Percentiles rank a stretch among this genome's conserved stretches.
Conservation (phyloP, 2,329 filamentous ascomycete species). For the Paecilomyces formosus region DNA sequence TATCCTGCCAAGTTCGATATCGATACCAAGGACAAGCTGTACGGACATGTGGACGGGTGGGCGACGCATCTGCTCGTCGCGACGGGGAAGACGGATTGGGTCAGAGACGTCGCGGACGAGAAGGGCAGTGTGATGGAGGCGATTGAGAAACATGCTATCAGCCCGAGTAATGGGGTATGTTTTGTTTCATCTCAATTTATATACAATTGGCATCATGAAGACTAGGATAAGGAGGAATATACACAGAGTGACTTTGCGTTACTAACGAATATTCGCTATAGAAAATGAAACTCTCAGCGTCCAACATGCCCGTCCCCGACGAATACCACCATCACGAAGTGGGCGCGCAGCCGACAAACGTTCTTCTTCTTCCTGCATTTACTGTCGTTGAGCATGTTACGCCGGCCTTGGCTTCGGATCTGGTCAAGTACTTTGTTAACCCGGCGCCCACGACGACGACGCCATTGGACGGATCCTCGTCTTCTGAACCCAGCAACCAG, state of each 20-base stretch:
- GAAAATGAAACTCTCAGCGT: slow-evolving; percentile 85
- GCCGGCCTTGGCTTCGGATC: slow-evolving; percentile 61
- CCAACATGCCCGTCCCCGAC: slow-evolving; percentile 75
- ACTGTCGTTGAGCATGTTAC: slow-evolving; percentile 76
- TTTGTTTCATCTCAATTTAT: neutral
- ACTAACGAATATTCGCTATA: slow-evolving; percentile 24
- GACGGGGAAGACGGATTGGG: slow-evolving; percentile 95
- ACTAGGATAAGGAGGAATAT: neutral
- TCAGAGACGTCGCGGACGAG: slow-evolving; percentile 80
- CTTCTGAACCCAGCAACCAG: neutral
- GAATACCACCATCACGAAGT: slow-evolving; percentile 53
- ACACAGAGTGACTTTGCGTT: slow-evolving; percentile 2
- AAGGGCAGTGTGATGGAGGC: slow-evolving; percentile 78
- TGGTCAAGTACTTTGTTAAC: slow-evolving; percentile 66
- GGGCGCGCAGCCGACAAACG: slow-evolving; percentile 60
- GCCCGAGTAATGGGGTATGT: slow-evolving; percentile 36
- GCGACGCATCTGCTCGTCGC: slow-evolving; percentile 84
- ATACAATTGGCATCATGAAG: neutral
- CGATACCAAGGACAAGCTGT: slow-evolving; percentile 70
- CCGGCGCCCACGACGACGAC: slow-evolving; percentile 65
- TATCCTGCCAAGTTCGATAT: slow-evolving; percentile 70
- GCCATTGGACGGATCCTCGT: slow-evolving; percentile 47
- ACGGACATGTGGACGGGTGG: slow-evolving; percentile 80
- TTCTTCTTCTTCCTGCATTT: slow-evolving; percentile 80
- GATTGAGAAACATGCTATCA: slow-evolving; percentile 43